A percentile compares a stretch with the other conserved stretches of the same genome.
phyloP scores from a whole-genome alignment of 768 basidiomycete genomes.

The Pholiota microspora region DNA sequence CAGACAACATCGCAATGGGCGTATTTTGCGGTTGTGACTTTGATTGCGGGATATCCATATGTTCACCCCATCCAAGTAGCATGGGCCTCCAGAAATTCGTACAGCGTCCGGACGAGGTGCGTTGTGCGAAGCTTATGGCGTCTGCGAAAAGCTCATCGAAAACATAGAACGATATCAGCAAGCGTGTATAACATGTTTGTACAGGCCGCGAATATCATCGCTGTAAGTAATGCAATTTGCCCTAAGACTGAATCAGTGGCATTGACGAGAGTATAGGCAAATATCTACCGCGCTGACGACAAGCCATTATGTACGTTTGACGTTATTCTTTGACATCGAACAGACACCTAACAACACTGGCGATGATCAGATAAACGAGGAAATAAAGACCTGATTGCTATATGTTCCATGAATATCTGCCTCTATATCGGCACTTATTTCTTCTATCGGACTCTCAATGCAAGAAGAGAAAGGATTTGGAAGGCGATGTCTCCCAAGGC shows the following conservation, averaged over 20 bases:
- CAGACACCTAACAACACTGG: background rate
- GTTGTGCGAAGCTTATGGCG: constrained; percentile 15
- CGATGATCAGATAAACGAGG: constrained; percentile 50
- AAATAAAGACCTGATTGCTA: constrained; percentile 53
- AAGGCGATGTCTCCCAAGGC: constrained; percentile 47
- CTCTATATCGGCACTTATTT: constrained; percentile 50
- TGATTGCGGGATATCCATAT: constrained; percentile 58
- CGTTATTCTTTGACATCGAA: background rate
- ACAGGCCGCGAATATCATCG: constrained; percentile 52
- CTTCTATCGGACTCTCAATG: constrained; percentile 55
- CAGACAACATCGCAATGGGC: constrained; percentile 51
- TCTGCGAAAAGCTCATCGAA: background rate
- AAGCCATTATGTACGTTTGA: constrained; percentile 36
- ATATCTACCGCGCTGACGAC: constrained; percentile 55
- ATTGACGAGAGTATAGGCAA: constrained; percentile 30
- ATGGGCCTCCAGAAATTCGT: constrained; percentile 60
- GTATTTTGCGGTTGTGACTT: constrained; percentile 50
- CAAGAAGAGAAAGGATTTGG: constrained; percentile 49
- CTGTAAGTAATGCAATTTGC: constrained; percentile 28
- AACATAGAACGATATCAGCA: constrained; percentile 38
- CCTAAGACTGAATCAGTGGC: background rate
- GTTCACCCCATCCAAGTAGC: constrained; percentile 49
- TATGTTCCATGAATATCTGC: constrained; percentile 51
- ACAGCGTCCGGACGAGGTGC: constrained; percentile 54
- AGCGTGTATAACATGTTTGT: constrained; percentile 65